Base-by-base conservation (phyloP, 306 rosid genomes). In the Lathyrus aphaca region DNA sequence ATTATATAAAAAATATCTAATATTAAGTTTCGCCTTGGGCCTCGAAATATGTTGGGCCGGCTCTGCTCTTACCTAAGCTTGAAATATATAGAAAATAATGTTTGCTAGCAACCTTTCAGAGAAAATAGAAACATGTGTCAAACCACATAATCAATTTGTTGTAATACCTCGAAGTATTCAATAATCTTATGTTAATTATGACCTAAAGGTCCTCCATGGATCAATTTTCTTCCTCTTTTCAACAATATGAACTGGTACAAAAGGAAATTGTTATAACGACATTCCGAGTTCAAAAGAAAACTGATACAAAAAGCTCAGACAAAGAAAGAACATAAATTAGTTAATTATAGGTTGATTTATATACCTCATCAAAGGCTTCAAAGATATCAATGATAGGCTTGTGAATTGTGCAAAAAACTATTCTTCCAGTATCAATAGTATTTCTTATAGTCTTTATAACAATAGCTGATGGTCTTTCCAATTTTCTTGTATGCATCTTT, bases 221-320 rank as follows among this genome's bases (percentile, higher is more conserved):
- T 94, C 69, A 88, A 76, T 75, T 88, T 97, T 14, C 98, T 95
- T 72, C 98, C 98, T 84, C 97, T 88, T 83, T 94, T 94, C 95
- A 94, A 75, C 68, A 94, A 23, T 37, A 94, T 75, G 29, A 94
- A 86, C 95, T 88, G 79, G 27, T 37, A 38, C 44, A 62, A 48
- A 68, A 70, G n/a, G n/a, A n/a, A n/a, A n/a, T n/a, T 50, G 13
- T 50, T 50, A 50, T 25, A 50, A 50, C 23, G 15, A 8, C 10
- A 50, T 8, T 25, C 5, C 13, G 8, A 4, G 12, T 9, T 50
- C 27, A 50, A 18, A 50, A 50, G 6, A 50, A 49, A 49, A 7
- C 0, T 6, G 4, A 48, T 17, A 18, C 13, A 9, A 17, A 50
- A 50, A 18, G 3, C 1, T 13, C 2, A 21, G 2, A 21, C 5